A percentile compares a stretch with the other conserved stretches of the same genome.
These are phyloP conservation scores for Lathyrus oleraceus DNA, from an alignment of 306 rosid species.

Conservation along the genomic window DNA sequence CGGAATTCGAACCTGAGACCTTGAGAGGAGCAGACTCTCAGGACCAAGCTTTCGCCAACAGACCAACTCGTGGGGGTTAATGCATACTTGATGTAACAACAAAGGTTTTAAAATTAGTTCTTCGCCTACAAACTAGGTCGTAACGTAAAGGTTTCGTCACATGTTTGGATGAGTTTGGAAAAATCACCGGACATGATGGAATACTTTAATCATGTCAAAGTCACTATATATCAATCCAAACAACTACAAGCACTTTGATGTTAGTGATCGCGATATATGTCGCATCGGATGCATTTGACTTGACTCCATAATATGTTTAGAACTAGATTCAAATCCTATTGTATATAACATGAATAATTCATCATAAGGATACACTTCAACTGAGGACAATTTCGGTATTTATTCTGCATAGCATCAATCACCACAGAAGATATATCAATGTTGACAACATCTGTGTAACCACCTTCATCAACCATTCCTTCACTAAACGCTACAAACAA, in stretches of 20 bases:
- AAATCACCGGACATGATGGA: background rate
- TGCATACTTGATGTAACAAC: background rate
- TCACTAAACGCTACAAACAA: constrained; percentile 65
- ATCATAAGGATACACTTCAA: constrained; percentile 58
- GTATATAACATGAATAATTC: background rate
- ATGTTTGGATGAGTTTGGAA: background rate
- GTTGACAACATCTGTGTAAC: constrained; percentile 69
- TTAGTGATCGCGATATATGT: background rate
- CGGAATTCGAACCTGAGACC: too few relatives aligned
- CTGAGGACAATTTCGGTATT: constrained; percentile 51
- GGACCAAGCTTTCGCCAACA: too few relatives aligned
- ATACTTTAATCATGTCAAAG: background rate
- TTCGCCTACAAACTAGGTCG: background rate
- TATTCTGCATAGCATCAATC: constrained; percentile 69
- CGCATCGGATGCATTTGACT: background rate
- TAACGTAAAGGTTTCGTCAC: background rate
- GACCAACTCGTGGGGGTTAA: too few relatives aligned
- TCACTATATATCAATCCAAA: background rate
- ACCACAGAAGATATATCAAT: constrained; percentile 79
- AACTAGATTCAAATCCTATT: background rate
- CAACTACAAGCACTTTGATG: background rate
- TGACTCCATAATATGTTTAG: background rate
- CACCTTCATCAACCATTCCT: constrained; percentile 83
- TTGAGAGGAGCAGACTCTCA: too few relatives aligned
- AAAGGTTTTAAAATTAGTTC: background rate